Conservation (phyloP, 2,329 filamentous ascomycete genomes). For the Sporothrix euskadiensis region DNA sequence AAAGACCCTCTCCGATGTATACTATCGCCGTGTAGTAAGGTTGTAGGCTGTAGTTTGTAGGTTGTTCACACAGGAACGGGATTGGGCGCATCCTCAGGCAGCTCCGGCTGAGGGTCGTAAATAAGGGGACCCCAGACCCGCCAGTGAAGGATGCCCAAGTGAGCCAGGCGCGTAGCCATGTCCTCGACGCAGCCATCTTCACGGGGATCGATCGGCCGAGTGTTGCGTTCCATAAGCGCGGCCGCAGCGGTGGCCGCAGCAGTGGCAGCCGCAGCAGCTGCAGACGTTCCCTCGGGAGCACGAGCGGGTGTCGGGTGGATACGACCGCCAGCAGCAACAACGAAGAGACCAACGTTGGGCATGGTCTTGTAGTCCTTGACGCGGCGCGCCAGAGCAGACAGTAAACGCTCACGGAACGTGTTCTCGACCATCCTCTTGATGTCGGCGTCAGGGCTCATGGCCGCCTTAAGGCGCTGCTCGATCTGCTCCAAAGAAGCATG, state of each 20-base stretch:
- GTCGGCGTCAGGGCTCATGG: slow-evolving; percentile 6
- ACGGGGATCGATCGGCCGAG: slow-evolving; percentile 36
- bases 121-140: slow-evolving; percentile 78
- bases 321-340: slow-evolving; percentile 56
- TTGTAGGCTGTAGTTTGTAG: not conserved
- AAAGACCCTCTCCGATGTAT: not conserved
- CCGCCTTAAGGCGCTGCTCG: slow-evolving; percentile 28
- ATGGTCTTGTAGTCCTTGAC: slow-evolving; percentile 56
- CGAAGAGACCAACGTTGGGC: slow-evolving; percentile 56
- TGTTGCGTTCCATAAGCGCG: slow-evolving; percentile 4
- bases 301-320: slow-evolving; percentile 38
- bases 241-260: slow-evolving; percentile 24
- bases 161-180: slow-evolving; percentile 75
- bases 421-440: slow-evolving; percentile 48
- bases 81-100: slow-evolving; percentile 17
- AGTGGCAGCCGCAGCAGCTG: slow-evolving; percentile 40
- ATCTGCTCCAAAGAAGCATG: slow-evolving; percentile 25
- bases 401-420: slow-evolving; percentile 51
- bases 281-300: slow-evolving; percentile 37
- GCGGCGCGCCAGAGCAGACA: slow-evolving; percentile 50
- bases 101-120: slow-evolving; percentile 49
- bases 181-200: slow-evolving; percentile 61
- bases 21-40: not conserved
- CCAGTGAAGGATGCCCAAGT: slow-evolving; percentile 86
- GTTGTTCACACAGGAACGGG: slow-evolving; percentile 4